Base-by-base conservation (phyloP, 2,329 filamentous ascomycete species). In the Sporothrix globosa region DNA sequence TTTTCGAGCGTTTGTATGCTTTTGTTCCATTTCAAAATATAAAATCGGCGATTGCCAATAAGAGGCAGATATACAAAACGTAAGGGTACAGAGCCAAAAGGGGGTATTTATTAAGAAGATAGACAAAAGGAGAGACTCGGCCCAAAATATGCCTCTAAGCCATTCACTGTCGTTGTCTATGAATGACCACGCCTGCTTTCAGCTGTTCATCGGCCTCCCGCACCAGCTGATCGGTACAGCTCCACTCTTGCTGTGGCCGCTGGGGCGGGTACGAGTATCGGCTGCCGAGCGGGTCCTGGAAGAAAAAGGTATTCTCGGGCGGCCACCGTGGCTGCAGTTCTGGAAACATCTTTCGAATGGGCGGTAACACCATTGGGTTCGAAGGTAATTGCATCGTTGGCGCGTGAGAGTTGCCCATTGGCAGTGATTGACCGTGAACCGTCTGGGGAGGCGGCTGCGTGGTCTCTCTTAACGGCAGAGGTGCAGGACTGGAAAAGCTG, bases 191-290 rank as follows among this genome's bases (percentile, higher is more conserved):
- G 17, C 14, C n/a, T 17, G 68, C 60, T 21, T 48, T 53, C 58
- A 54, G 41, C 6, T 60, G 30, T 56, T 73, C 71, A 46, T 63
- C 61, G 4, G 61, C 70, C 56, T 73, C 73, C 3, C 70, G 54
- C n/a, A 53, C 46, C 48, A 74, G 63, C 46, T 74, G 73, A 44
- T 73, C 67, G 4, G 52, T 53, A n/a, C 70, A 72, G 50, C 69
- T 69, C 71, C 73, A 74, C 27, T 71, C 69, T 4, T 72, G 61
- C 4, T 27, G 58, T 10, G 58, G 46, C 56, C 61, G 71, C 4
- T 30, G 58, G 4, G 72, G 72, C 34, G 70, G 70, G 53, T 65
- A 71, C 3, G 58, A 39, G 10, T 72, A 72, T 4, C 50, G 61
- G 19, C 19, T 13, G 11, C 34, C 34, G 17, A 72, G 53, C 10